Percentiles rank a stretch among this genome's conserved stretches.
phyloP scores from a whole-genome alignment of 139 green algal species.

The Tetraselmis chui region DNA sequence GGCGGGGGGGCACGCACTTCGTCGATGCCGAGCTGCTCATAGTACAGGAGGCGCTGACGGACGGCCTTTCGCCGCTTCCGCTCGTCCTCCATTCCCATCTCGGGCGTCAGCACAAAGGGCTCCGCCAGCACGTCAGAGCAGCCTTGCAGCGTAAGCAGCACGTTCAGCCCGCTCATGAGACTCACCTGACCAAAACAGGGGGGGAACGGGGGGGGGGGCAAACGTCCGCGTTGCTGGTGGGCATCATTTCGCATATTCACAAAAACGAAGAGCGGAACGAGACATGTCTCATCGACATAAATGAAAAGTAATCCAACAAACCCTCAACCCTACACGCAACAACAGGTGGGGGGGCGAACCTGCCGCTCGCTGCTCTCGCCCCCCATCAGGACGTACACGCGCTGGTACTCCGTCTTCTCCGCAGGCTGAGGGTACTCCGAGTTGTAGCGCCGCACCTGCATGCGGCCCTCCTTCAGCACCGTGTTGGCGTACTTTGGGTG shows the following conservation, averaged over 20 bases:
- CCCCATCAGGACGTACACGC: slow-evolving; percentile 43
- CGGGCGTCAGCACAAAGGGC: slow-evolving; percentile 10
- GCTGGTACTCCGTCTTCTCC: not conserved
- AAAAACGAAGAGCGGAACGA: no score
- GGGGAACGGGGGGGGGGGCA: no score
- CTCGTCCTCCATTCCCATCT: not conserved
- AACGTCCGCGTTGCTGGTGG: no score
- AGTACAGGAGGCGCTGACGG: not conserved
- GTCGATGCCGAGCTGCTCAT: not conserved
- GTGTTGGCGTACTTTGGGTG: not conserved
- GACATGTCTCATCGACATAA: no score
- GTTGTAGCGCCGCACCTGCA: not conserved
- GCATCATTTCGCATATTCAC: no score
- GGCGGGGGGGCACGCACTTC: no score
- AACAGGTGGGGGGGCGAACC: not conserved
- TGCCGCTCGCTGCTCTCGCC: slow-evolving; percentile 39
- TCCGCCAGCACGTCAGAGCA: slow-evolving; percentile 4
- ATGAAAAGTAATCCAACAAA: no score
- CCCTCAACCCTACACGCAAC: no score
- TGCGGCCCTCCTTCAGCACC: not conserved
- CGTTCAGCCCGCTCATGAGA: slow-evolving; percentile 47
- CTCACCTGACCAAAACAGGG: no score
- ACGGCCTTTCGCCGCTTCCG: not conserved
- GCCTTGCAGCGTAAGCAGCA: slow-evolving; percentile 43
- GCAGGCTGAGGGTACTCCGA: not conserved